These are phyloP conservation scores for Glycine soja DNA, from an alignment of 306 rosid genomes.

Conservation along the genomic window DNA sequence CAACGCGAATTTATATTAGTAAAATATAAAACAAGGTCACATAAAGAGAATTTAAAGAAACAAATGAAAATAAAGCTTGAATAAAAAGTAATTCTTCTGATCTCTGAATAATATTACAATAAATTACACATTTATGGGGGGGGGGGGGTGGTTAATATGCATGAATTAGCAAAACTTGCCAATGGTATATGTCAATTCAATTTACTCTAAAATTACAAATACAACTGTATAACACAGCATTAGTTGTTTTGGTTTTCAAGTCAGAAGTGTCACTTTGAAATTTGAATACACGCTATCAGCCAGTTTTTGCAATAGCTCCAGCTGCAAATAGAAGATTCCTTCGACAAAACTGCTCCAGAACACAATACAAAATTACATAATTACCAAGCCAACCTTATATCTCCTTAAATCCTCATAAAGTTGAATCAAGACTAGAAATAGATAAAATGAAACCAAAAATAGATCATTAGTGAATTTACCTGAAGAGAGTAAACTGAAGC, in stretches of 20 bases:
- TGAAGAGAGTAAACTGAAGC: conserved; percentile 69
- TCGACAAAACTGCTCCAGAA: conserved; percentile 73
- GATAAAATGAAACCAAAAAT: conserved; percentile 6
- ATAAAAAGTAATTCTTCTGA: background rate
- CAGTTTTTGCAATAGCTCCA: conserved; percentile 61
- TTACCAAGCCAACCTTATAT: background rate
- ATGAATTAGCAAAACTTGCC: background rate
- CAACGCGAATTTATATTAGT: background rate
- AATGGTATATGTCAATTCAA: background rate
- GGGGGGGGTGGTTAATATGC: background rate
- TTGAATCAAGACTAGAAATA: background rate
- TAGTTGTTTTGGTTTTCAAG: background rate
- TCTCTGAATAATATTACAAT: background rate
- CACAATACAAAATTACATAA: background rate
- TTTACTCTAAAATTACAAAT: background rate
- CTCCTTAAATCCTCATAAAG: background rate
- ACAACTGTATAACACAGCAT: background rate
- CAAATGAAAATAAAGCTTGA: background rate
- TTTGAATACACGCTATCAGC: conserved; percentile 17
- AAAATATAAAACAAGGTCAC: background rate
- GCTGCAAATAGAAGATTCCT: conserved; percentile 85
- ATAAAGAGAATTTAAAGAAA: background rate
- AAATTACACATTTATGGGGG: background rate
- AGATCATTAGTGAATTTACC: conserved; percentile 49
- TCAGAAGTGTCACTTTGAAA: conserved; percentile 9